Percentiles rank a stretch among this genome's conserved stretches.
phyloP scores from a whole-genome alignment of 345 rosid genomes.

The Heritiera littoralis region DNA sequence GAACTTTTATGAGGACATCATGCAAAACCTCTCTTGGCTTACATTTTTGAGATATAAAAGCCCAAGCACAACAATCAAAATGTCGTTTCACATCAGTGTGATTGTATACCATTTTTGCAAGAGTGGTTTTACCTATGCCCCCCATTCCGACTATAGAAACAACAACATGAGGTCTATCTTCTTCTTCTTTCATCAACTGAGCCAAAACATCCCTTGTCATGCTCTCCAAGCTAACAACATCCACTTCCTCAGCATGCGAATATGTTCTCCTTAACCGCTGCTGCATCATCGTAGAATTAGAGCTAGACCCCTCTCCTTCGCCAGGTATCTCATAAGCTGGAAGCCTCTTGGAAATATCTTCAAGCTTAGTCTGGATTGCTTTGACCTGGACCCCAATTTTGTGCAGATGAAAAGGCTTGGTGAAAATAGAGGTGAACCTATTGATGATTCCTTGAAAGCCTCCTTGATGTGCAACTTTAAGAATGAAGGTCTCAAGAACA shows the following conservation, averaged over 20 bases:
- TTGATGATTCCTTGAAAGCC: neutral
- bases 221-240: neutral
- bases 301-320: neutral
- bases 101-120: slow-evolving; percentile 37
- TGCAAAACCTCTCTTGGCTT: slow-evolving; percentile 27
- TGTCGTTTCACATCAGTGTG: slow-evolving; percentile 23
- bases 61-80: slow-evolving; percentile 40
- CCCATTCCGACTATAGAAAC: slow-evolving; percentile 41
- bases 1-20: slow-evolving; percentile 25
- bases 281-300: neutral
- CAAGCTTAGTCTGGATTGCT: neutral
- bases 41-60: slow-evolving; percentile 39
- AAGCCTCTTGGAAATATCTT: neutral
- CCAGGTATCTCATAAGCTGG: neutral
- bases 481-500: slow-evolving; percentile 7
- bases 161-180: neutral
- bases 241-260: slow-evolving; percentile 3
- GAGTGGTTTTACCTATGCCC: slow-evolving; percentile 46
- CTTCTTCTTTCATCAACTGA: neutral
- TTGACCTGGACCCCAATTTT: neutral
- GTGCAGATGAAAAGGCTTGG: neutral
- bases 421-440: neutral
- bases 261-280: slow-evolving; percentile 15
- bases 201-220: neutral
- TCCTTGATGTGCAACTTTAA: neutral